These are phyloP conservation scores for Betula pendula DNA, from an alignment of 306 rosid genomes.

Conservation along the genomic window DNA sequence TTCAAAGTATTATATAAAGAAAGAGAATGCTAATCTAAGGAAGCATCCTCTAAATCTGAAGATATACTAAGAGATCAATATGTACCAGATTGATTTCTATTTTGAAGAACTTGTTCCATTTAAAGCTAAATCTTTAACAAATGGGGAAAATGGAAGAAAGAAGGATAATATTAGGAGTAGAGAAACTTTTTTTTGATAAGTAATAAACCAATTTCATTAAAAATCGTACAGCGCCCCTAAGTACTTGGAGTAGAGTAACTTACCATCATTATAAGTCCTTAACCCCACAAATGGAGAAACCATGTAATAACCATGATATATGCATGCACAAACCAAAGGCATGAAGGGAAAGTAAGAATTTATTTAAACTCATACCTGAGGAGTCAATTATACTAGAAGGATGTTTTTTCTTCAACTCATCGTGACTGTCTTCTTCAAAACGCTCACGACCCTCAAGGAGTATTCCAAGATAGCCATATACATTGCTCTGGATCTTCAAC, in stretches of 20 bases:
- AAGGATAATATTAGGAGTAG: neutral
- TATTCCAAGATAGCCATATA: conserved; percentile 87
- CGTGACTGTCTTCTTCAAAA: conserved; percentile 81
- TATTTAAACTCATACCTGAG: conserved; percentile 42
- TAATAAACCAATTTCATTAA: too few relatives aligned
- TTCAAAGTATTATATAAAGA: neutral
- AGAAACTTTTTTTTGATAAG: too few relatives aligned
- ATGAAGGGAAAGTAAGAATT: conserved; percentile 18
- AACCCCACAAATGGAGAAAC: neutral
- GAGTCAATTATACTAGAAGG: conserved; percentile 41
- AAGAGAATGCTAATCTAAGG: neutral
- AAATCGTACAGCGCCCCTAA: too few relatives aligned
- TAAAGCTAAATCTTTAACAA: neutral
- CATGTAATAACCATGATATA: neutral
- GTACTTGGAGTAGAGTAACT: neutral
- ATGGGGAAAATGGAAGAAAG: neutral
- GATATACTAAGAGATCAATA: neutral
- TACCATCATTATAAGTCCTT: neutral
- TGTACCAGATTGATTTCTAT: neutral
- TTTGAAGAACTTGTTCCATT: neutral
- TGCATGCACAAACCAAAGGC: neutral
- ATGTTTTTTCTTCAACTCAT: conserved; percentile 44
- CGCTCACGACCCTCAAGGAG: conserved; percentile 98
- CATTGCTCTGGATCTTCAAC: conserved; percentile 82
- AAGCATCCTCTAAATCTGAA: neutral